Conservation (phyloP, 495 filamentous ascomycete genomes). For the Durotheca rogersii region DNA sequence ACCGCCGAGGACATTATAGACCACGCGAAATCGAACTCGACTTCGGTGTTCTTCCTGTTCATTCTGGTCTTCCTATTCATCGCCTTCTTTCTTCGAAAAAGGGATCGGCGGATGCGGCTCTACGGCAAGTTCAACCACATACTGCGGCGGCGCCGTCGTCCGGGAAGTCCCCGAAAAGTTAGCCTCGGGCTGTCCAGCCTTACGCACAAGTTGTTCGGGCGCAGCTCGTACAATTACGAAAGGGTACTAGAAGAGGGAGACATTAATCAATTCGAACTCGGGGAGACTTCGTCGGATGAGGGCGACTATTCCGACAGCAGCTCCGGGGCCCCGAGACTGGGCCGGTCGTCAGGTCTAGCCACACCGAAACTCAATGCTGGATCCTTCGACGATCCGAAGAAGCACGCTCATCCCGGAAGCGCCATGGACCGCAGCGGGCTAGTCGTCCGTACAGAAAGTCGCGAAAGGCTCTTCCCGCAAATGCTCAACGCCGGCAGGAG, state of each 20-base stretch:
- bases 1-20: constrained; percentile 64
- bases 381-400: constrained; percentile 57
- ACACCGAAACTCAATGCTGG: constrained; percentile 66
- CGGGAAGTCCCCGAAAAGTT: constrained; percentile 55
- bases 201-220: constrained; percentile 60
- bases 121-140: constrained; percentile 59
- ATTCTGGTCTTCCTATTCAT: constrained; percentile 65
- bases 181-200: constrained; percentile 56
- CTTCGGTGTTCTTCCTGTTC: constrained; percentile 74
- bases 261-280: constrained; percentile 68
- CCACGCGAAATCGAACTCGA: constrained; percentile 65
- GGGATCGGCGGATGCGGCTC: constrained; percentile 68
- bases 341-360: constrained; percentile 60
- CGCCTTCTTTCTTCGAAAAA: constrained; percentile 57
- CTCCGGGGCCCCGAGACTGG: constrained; percentile 49
- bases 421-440: constrained; percentile 73
- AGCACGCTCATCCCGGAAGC: constrained; percentile 45
- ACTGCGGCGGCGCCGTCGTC: constrained; percentile 52
- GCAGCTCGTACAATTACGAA: constrained; percentile 62
- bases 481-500: constrained; percentile 53
- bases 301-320: constrained; percentile 57
- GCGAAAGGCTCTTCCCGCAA: constrained; percentile 62
- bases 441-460: constrained; percentile 76
- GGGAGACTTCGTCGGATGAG: constrained; percentile 59
- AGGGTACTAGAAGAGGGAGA: constrained; percentile 81